Conservation (phyloP, 257 asterid genomes). For the Solanum tarapatanum region DNA sequence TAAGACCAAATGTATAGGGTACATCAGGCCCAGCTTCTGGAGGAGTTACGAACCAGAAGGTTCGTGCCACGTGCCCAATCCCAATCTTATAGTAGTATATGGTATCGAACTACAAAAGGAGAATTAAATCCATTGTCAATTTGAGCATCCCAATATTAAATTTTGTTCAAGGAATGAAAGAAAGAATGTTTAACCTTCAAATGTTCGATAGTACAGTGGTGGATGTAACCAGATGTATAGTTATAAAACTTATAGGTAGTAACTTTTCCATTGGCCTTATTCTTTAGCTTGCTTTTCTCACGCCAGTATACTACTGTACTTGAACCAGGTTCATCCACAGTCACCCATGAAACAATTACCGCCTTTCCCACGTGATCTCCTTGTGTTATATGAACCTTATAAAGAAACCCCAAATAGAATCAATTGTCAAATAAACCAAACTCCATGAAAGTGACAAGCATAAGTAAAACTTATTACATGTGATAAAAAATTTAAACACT, state of each 20-base stretch:
- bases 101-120: constrained; percentile 42
- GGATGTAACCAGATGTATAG: constrained; percentile 80
- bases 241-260: constrained; percentile 41
- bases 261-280: constrained; percentile 25
- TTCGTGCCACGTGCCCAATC: constrained; percentile 31
- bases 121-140: background rate
- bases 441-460: background rate
- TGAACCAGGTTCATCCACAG: constrained; percentile 57
- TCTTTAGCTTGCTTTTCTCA: constrained; percentile 22
- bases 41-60: constrained; percentile 79
- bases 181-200: constrained; percentile 30
- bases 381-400: constrained; percentile 83
- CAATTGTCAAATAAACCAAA: background rate
- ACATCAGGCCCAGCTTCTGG: constrained; percentile 70
- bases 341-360: constrained; percentile 83
- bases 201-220: constrained; percentile 41
- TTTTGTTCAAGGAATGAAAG: background rate
- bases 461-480: background rate
- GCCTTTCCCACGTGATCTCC: constrained; percentile 82
- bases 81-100: constrained; percentile 72
- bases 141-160: background rate
- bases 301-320: constrained; percentile 44
- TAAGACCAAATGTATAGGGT: constrained; percentile 77
- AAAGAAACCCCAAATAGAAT: background rate
- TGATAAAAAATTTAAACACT: background rate